phyloP scores from a whole-genome alignment of 2,329 filamentous ascomycete species.

The Aspergillus persii region DNA sequence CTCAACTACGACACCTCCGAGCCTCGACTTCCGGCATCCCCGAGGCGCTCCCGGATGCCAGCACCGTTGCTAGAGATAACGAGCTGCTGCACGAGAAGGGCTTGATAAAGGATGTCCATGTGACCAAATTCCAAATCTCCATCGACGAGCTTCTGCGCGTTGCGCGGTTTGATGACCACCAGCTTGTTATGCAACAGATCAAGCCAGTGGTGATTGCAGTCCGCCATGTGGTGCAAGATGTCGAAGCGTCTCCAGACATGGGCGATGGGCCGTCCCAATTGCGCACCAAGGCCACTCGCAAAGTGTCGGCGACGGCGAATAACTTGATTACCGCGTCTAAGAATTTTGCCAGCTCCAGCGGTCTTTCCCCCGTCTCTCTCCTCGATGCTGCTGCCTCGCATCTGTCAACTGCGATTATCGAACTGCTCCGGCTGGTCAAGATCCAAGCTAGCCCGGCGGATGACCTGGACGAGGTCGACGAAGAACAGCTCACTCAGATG shows the following conservation, averaged over 20 bases:
- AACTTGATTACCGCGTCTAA: slow-evolving; percentile 92
- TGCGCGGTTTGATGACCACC: slow-evolving; percentile 70
- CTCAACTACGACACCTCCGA: slow-evolving; percentile 77
- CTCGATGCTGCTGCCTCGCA: slow-evolving; percentile 92
- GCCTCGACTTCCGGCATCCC: slow-evolving; percentile 74
- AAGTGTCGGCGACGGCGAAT: slow-evolving; percentile 90
- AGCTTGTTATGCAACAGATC: slow-evolving; percentile 78
- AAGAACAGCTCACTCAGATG: slow-evolving; percentile 61
- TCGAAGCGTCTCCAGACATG: slow-evolving; percentile 59
- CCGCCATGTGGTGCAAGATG: slow-evolving; percentile 78
- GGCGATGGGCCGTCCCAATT: slow-evolving; percentile 57
- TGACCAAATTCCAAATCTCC: slow-evolving; percentile 92
- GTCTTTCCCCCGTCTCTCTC: slow-evolving; percentile 87
- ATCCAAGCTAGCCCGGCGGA: slow-evolving; percentile 72
- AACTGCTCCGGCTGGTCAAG: slow-evolving; percentile 79
- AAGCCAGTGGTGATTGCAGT: slow-evolving; percentile 81
- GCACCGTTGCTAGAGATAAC: slow-evolving; percentile 63
- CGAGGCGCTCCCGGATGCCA: slow-evolving; percentile 41
- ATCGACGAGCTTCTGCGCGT: slow-evolving; percentile 85
- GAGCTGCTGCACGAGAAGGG: slow-evolving; percentile 70
- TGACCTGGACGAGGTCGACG: slow-evolving; percentile 74
- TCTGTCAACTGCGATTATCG: slow-evolving; percentile 79
- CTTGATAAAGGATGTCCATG: slow-evolving; percentile 82
- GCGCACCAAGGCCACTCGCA: slow-evolving; percentile 69
- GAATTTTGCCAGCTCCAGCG: slow-evolving; percentile 79